These are phyloP conservation scores for Auxenochlorella pyrenoidosa DNA, from an alignment of 139 green algal species.

Conservation along the genomic window DNA sequence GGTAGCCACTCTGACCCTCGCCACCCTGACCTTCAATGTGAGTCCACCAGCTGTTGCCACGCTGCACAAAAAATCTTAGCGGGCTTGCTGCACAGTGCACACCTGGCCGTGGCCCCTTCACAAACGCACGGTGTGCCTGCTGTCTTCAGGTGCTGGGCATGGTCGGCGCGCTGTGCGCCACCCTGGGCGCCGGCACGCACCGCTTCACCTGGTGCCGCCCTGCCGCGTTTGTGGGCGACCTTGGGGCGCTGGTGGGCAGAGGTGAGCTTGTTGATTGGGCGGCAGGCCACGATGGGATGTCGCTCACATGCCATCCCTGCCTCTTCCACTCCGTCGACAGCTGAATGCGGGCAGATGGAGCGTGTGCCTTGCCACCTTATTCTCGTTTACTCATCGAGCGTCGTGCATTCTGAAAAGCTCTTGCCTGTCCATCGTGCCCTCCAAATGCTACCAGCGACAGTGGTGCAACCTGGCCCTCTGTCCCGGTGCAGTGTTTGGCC, in stretches of 20 bases:
- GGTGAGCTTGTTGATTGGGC: neutral
- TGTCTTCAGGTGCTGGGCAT: neutral
- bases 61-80: neutral
- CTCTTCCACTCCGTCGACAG: no score
- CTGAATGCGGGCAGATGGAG: no score
- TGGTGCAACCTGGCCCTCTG: neutral
- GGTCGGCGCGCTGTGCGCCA: neutral
- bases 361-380: no score
- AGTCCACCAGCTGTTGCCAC: neutral
- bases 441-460: no score
- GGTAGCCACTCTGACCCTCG: neutral
- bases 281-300: no score
- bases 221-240: neutral
- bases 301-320: no score
- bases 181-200: neutral
- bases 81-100: no score
- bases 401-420: no score
- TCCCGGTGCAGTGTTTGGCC: neutral
- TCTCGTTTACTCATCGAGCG: no score
- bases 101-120: no score
- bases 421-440: no score
- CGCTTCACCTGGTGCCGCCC: conserved; percentile 1
- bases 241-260: neutral
- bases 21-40: neutral
- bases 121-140: no score